Percentiles rank a stretch among this genome's conserved stretches.
Evolutionary conservation across 495 filamentous ascomycete species (phyloP).

Genomic region (Wilcoxina mikolae): DNA sequence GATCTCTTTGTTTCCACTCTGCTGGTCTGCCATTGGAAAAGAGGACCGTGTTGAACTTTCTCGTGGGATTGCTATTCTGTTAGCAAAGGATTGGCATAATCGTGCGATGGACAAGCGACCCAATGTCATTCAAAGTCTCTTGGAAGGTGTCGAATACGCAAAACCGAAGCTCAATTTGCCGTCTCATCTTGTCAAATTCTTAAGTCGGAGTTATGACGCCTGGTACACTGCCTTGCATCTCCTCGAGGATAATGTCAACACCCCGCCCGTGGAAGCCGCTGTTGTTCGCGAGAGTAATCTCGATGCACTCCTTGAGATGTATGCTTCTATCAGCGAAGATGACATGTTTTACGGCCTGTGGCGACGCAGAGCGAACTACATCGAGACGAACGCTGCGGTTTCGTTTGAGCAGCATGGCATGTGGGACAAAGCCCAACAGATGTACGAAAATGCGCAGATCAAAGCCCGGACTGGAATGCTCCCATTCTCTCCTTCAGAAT

Average conservation of each 20-base stretch:
- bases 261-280: conserved; percentile 67
- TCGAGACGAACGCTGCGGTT: conserved; percentile 89
- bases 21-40: conserved; percentile 72
- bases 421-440: conserved; percentile 94
- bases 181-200: conserved; percentile 86
- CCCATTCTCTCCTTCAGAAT: conserved; percentile 90
- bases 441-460: conserved; percentile 92
- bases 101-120: conserved; percentile 86
- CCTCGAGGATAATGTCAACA: conserved; percentile 70
- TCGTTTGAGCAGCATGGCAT: conserved; percentile 98
- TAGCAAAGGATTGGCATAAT: conserved; percentile 90
- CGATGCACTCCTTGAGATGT: conserved; percentile 83
- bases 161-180: conserved; percentile 80
- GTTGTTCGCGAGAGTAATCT: conserved; percentile 81
- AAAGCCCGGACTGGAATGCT: conserved; percentile 86
- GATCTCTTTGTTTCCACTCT: conserved; percentile 79
- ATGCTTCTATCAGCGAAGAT: conserved; percentile 76
- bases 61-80: conserved; percentile 66
- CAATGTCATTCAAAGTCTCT: conserved; percentile 80
- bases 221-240: conserved; percentile 84
- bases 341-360: conserved; percentile 97
- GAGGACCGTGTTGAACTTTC: conserved; percentile 88
- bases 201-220: conserved; percentile 77
- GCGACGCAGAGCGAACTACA: conserved; percentile 84
- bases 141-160: conserved; percentile 68